These are phyloP conservation scores for Closterium sp. DNA, from an alignment of 139 green algal species.

Conservation along the genomic window DNA sequence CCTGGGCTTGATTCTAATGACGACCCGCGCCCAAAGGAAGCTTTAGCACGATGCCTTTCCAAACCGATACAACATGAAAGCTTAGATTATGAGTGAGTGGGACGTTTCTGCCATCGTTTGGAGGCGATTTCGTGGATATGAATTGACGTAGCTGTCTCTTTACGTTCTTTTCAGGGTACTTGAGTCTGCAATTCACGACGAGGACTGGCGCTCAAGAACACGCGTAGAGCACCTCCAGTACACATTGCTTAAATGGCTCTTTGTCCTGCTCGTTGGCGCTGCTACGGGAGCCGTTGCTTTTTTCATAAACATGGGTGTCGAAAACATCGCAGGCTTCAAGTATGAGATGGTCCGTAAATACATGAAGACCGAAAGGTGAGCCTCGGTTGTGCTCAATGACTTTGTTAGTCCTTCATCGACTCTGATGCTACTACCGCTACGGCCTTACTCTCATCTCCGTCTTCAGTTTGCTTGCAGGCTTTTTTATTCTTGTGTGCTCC, in stretches of 20 bases:
- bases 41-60: not conserved
- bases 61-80: not conserved
- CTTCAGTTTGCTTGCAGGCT: constrained; percentile 63
- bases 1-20: not conserved
- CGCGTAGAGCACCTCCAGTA: constrained; percentile 19
- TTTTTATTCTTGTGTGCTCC: constrained; percentile 60
- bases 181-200: constrained; percentile 12
- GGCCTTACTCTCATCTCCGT: not conserved
- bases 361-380: constrained; percentile 26
- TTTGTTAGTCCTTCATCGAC: not conserved
- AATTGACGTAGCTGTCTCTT: not conserved
- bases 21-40: not conserved
- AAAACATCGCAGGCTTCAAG: constrained; percentile 78
- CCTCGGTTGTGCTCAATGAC: not conserved
- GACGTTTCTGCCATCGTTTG: not conserved
- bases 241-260: constrained; percentile 35
- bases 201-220: constrained; percentile 29
- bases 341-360: constrained; percentile 64
- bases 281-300: constrained; percentile 50
- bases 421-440: not conserved
- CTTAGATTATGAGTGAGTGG: not conserved
- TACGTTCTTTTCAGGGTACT: constrained; percentile 16
- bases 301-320: constrained; percentile 70
- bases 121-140: not conserved
- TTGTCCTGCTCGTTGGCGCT: constrained; percentile 32